These are phyloP conservation scores for Colletotrichum godetiae DNA, from an alignment of 2,329 filamentous ascomycete species.

Conservation along the genomic window DNA sequence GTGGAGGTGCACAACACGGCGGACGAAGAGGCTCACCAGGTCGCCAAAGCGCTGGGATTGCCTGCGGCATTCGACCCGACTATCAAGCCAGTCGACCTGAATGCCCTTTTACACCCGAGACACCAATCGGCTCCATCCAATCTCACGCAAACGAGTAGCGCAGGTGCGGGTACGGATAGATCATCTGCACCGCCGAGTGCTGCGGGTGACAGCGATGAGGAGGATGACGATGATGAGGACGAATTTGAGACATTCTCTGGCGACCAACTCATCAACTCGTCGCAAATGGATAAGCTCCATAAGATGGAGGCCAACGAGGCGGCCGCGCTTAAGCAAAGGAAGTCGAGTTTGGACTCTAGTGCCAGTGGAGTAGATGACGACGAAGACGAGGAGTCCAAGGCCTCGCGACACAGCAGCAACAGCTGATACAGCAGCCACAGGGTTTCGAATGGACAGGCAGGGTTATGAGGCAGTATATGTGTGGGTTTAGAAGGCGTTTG, in stretches of 20 bases:
- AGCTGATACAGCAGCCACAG: slow-evolving; percentile 3
- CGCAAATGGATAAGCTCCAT: slow-evolving; percentile 66
- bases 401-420: slow-evolving; percentile 30
- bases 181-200: slow-evolving; percentile 21
- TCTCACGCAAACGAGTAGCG: slow-evolving; percentile 6
- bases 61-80: slow-evolving; percentile 73
- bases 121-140: slow-evolving; percentile 10
- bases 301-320: slow-evolving; percentile 71
- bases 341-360: slow-evolving; percentile 43
- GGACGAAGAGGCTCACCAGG: slow-evolving; percentile 73
- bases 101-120: slow-evolving; percentile 38
- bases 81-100: slow-evolving; percentile 64
- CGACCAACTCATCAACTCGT: slow-evolving; percentile 54
- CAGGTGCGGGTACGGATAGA: neutral
- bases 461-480: neutral
- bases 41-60: slow-evolving; percentile 71
- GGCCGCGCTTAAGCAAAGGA: slow-evolving; percentile 55
- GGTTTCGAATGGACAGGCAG: slow-evolving; percentile 24
- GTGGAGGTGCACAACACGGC: slow-evolving; percentile 65
- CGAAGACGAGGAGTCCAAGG: slow-evolving; percentile 48
- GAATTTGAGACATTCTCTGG: slow-evolving; percentile 55
- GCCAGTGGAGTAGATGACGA: slow-evolving; percentile 43
- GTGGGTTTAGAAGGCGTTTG: slow-evolving; percentile 13
- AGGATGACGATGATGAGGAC: slow-evolving; percentile 52
- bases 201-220: slow-evolving; percentile 56